phyloP scores from a whole-genome alignment of 2,329 filamentous ascomycete species.

The Cladophialophora yegresii region DNA sequence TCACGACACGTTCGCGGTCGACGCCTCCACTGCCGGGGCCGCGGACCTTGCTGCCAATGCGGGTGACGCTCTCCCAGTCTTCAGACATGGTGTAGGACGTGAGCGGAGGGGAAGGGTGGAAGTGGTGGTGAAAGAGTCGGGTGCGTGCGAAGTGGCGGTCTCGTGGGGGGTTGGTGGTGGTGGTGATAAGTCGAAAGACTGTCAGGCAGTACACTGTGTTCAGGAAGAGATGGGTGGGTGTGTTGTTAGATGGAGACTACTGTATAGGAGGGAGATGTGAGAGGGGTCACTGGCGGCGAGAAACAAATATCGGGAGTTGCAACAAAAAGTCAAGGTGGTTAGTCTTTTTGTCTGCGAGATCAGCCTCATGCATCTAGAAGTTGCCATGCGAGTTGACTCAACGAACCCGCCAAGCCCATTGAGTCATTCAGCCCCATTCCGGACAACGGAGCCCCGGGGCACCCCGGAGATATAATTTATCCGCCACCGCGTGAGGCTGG shows the following conservation, averaged over 20 bases:
- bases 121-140: neutral
- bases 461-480: neutral
- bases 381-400: slow-evolving; percentile 23
- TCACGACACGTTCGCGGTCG: slow-evolving; percentile 82
- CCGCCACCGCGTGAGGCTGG: neutral
- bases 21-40: slow-evolving; percentile 59
- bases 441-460: neutral
- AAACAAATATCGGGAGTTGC: neutral
- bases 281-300: neutral
- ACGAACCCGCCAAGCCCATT: slow-evolving; percentile 17
- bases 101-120: neutral
- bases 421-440: slow-evolving; percentile 23
- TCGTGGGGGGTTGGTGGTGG: neutral
- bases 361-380: slow-evolving; percentile 27
- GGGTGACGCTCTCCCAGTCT: slow-evolving; percentile 86
- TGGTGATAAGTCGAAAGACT: neutral
- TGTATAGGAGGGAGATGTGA: too few species aligned
- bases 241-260: neutral
- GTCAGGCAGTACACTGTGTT: neutral
- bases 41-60: slow-evolving; percentile 86
- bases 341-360: slow-evolving; percentile 1
- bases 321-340: neutral
- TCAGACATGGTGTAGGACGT: slow-evolving; percentile 22
- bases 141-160: slow-evolving; percentile 4
- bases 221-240: neutral